A percentile compares a stretch with the other conserved stretches of the same genome.
Evolutionary conservation across 2,329 filamentous ascomycete species (phyloP).

Genomic region (Penicillium sp.): DNA sequence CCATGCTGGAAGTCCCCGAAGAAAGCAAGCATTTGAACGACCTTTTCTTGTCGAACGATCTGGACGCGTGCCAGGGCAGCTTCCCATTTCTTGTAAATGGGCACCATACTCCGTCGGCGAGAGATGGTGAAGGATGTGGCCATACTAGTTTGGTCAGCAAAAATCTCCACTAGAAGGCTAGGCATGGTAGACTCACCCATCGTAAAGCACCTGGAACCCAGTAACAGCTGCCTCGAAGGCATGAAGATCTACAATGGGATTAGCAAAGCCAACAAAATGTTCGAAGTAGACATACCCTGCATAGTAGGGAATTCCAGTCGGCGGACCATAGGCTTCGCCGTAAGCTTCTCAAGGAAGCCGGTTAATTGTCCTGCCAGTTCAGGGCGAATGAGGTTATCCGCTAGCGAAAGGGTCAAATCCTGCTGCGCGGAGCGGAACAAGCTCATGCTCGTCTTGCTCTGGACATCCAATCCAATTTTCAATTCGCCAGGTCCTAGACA

Average conservation of each 20-base stretch:
- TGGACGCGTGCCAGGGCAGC: constrained; percentile 77
- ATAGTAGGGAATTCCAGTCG: constrained; percentile 67
- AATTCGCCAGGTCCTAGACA: constrained; percentile 64
- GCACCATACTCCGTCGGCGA: constrained; percentile 81
- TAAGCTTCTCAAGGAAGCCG: constrained; percentile 60
- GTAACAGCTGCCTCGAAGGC: constrained; percentile 75
- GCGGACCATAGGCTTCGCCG: constrained; percentile 63
- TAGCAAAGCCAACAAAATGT: constrained; percentile 9
- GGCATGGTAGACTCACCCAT: constrained; percentile 46
- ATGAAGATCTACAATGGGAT: constrained; percentile 61
- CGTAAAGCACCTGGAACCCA: constrained; percentile 73
- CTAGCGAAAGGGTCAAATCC: constrained; percentile 74
- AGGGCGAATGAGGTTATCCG: constrained; percentile 62
- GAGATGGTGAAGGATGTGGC: constrained; percentile 77
- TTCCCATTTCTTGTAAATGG: constrained; percentile 93
- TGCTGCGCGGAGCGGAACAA: constrained; percentile 70
- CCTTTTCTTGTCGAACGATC: constrained; percentile 71
- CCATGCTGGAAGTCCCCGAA: constrained; percentile 86
- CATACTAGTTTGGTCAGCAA: constrained; percentile 42
- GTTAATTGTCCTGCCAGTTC: constrained; percentile 63
- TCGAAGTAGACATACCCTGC: constrained; percentile 29
- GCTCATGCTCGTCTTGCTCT: constrained; percentile 60
- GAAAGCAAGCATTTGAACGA: constrained; percentile 77
- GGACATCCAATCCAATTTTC: constrained; percentile 63
- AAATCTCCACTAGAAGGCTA: constrained; percentile 1